Percentiles rank a stretch among this genome's conserved stretches.
Evolutionary conservation across 2,329 filamentous ascomycete species (phyloP).

Genomic region (Neofusicoccum sp.): DNA sequence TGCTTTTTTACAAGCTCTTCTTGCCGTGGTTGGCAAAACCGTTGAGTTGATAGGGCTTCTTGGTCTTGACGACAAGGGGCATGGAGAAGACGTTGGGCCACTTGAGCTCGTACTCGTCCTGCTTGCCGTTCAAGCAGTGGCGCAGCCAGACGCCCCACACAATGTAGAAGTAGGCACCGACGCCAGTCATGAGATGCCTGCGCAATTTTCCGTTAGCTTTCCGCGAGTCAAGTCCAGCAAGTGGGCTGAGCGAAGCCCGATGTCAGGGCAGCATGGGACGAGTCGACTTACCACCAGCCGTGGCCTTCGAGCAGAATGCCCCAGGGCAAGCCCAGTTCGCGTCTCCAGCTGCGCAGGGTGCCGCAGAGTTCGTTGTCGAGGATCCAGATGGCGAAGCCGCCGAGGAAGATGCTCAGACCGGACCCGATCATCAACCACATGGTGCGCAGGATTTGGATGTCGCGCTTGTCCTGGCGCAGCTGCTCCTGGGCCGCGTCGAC

Average conservation of each 20-base stretch:
- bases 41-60: background rate
- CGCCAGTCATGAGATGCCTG: slow-evolving; percentile 77
- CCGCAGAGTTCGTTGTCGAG: slow-evolving; percentile 76
- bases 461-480: slow-evolving; percentile 53
- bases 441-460: slow-evolving; percentile 57
- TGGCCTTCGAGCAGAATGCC: slow-evolving; percentile 72
- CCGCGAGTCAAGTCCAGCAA: background rate
- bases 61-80: slow-evolving; percentile 48
- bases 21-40: background rate
- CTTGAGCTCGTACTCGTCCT: slow-evolving; percentile 67
- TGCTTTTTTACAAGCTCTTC: background rate
- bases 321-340: slow-evolving; percentile 73
- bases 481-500: slow-evolving; percentile 24
- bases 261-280: background rate
- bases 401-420: slow-evolving; percentile 69
- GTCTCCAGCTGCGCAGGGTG: slow-evolving; percentile 63
- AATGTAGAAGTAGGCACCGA: slow-evolving; percentile 82
- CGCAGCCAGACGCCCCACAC: slow-evolving; percentile 80
- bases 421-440: slow-evolving; percentile 76
- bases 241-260: background rate
- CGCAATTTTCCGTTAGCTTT: background rate
- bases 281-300: slow-evolving; percentile 62
- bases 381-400: slow-evolving; percentile 75
- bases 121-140: slow-evolving; percentile 69
- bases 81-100: slow-evolving; percentile 65